Conservation (phyloP, 495 filamentous ascomycete genomes). For the Astrothelium subdiscretum region DNA sequence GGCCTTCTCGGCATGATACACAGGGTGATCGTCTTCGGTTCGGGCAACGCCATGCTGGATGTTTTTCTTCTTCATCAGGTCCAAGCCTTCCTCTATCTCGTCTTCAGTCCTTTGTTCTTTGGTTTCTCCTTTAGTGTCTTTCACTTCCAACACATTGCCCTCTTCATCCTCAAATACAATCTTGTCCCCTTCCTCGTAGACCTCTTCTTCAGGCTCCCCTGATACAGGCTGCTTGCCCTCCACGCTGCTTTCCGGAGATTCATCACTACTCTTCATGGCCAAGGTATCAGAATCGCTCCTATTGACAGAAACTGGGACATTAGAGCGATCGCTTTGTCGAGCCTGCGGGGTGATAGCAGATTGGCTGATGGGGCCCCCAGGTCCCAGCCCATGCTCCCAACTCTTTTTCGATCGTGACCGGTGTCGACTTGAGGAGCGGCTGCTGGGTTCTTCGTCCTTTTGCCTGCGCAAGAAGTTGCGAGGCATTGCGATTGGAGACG, state of each 20-base stretch:
- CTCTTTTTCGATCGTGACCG: slow-evolving; percentile 53
- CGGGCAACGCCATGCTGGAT: slow-evolving; percentile 24
- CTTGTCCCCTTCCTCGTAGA: slow-evolving; percentile 71
- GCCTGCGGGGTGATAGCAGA: slow-evolving; percentile 76
- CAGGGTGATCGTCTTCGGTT: slow-evolving; percentile 12
- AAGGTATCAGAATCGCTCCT: slow-evolving; percentile 29
- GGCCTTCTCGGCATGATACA: background rate
- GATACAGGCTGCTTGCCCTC: slow-evolving; percentile 12
- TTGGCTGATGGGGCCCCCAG: slow-evolving; percentile 80
- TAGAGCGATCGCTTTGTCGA: slow-evolving; percentile 24
- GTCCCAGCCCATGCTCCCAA: slow-evolving; percentile 60
- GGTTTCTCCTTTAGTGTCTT: slow-evolving; percentile 16
- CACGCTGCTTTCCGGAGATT: slow-evolving; percentile 17
- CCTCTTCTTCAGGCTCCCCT: slow-evolving; percentile 18
- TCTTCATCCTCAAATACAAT: slow-evolving; percentile 78
- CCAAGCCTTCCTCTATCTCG: slow-evolving; percentile 46
- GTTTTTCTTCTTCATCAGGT: slow-evolving; percentile 37
- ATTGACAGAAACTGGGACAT: slow-evolving; percentile 8
- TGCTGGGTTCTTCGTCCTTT: slow-evolving; percentile 58
- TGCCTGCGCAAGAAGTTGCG: slow-evolving; percentile 75
- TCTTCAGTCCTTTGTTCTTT: slow-evolving; percentile 34
- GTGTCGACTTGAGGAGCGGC: slow-evolving; percentile 49
- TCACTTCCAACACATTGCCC: slow-evolving; percentile 63
- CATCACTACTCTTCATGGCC: slow-evolving; percentile 21
- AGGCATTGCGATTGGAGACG: slow-evolving; percentile 65